Evolutionary conservation across 2,329 filamentous ascomycete species (phyloP), one percentile per base, ranked within the genome.

Genomic region (Verticillium zaregamsianum): DNA sequence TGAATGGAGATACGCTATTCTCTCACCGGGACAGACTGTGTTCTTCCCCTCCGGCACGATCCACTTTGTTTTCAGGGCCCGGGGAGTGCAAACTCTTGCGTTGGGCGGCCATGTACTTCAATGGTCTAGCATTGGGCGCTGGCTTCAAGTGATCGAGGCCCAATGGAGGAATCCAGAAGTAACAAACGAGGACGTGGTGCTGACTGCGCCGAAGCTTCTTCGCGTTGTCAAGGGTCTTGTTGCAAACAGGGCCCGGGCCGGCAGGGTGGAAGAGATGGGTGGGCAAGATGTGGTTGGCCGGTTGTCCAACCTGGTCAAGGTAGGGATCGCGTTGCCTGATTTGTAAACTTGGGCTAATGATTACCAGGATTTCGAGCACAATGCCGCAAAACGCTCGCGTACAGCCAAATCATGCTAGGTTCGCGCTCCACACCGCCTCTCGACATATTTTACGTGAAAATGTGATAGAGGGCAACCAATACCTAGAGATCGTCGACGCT

Each of bases 21-120:
- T 75, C 20, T 66, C 68, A 58, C 71, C 72, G 1, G 73, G 72
- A 12, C 70, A 75, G 68, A 71, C 73, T 3, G 68, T 75, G 6
- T 74, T 71, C 59, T 75, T 75, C 61, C 63, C 66, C 40, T 69
- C 71, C 23, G 73, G 73, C 58, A 75, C 70, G 11, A 70, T 75
- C 55, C 72, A 75, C 63, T 71, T 71, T 59, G 72, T 75, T 2
- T 75, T 75, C 59, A 68, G 72, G 52, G 59, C 66, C 56, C 66
- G 67, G 33, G 58, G 58, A 17, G 59, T 62, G 57, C 68, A 71
- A 60, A 74, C 72, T n/a, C 64, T 74, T 6, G 73, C 72, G n/a
- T 66, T 74, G 25, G 70, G 72, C 45, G 72, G 72, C 14, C 71
- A 75, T 61, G 62, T 74, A 9, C 64, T 74, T 59, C 72, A 73